Evolutionary conservation across 495 filamentous ascomycete genomes (phyloP).

Genomic region (Amphirosellinia nigrospora): DNA sequence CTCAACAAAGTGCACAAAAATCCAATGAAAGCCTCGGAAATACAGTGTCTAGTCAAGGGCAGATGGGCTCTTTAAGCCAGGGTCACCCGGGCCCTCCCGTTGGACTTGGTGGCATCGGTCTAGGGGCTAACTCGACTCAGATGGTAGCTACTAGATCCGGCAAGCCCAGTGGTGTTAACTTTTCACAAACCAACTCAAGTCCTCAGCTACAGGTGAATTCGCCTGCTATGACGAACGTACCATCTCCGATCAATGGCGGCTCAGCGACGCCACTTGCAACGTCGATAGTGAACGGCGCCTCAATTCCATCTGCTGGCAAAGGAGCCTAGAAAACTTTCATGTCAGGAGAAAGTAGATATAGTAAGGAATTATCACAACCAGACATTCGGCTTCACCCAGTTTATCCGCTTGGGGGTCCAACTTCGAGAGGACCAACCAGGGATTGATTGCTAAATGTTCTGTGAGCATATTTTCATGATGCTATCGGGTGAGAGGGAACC

Average conservation of each 20-base stretch:
- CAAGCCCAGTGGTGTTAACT: constrained; percentile 27
- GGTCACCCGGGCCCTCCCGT: constrained; percentile 39
- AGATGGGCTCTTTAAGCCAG: constrained; percentile 18
- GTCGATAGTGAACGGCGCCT: constrained; percentile 30
- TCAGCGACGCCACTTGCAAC: constrained; percentile 23
- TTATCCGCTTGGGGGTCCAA: constrained; percentile 16
- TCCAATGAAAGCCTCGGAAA: constrained; percentile 37
- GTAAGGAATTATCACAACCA: constrained; percentile 6
- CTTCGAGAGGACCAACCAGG: background rate
- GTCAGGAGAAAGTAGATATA: constrained; percentile 17
- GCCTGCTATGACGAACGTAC: constrained; percentile 19
- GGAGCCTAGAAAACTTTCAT: constrained; percentile 33
- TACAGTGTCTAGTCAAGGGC: constrained; percentile 32
- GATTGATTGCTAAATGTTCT: background rate
- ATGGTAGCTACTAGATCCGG: constrained; percentile 31
- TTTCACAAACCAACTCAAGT: constrained; percentile 28
- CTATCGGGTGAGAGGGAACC: background rate
- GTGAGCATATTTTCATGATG: background rate
- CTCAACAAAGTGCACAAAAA: constrained; percentile 42
- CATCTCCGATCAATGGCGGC: constrained; percentile 29
- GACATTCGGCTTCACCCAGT: constrained; percentile 23
- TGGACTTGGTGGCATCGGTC: constrained; percentile 39
- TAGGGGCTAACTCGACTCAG: constrained; percentile 36
- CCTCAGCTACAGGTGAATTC: constrained; percentile 31
- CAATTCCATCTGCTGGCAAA: constrained; percentile 25